phyloP scores from a whole-genome alignment of 345 rosid species.

The Abelmoschus esculentus region DNA sequence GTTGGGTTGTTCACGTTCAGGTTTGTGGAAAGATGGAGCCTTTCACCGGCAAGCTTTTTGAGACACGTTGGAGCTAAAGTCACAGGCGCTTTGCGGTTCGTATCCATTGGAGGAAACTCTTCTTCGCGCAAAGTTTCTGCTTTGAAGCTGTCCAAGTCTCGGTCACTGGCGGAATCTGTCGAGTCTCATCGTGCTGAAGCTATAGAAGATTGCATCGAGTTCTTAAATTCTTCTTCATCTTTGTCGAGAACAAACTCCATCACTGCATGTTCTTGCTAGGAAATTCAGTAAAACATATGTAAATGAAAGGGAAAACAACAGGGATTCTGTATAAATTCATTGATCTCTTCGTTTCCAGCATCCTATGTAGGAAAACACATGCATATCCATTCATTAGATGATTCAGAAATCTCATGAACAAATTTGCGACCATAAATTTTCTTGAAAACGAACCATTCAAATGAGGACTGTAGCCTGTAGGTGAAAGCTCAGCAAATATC shows the following conservation, averaged over 20 bases:
- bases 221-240: slow-evolving; percentile 73
- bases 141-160: slow-evolving; percentile 49
- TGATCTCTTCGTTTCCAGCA: not conserved
- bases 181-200: slow-evolving; percentile 89
- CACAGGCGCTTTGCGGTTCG: slow-evolving; percentile 39
- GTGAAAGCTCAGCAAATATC: not conserved
- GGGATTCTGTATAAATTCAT: slow-evolving; percentile 7
- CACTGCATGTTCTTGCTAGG: slow-evolving; percentile 41
- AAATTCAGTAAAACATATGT: not conserved
- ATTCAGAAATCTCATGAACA: not conserved
- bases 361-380: not conserved
- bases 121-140: slow-evolving; percentile 43
- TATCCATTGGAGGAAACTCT: slow-evolving; percentile 35
- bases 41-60: slow-evolving; percentile 42
- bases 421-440: not conserved
- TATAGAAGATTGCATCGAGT: slow-evolving; percentile 83
- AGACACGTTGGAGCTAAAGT: slow-evolving; percentile 53
- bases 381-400: not conserved
- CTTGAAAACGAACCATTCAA: not conserved
- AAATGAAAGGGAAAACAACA: not conserved
- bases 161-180: slow-evolving; percentile 52
- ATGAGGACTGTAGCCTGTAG: slow-evolving; percentile 20
- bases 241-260: slow-evolving; percentile 65
- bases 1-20: slow-evolving; percentile 45
- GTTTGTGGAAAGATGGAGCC: slow-evolving; percentile 26